Evolutionary conservation across 2,329 filamentous ascomycete genomes (phyloP).

Genomic region (Eurotiales sp.): DNA sequence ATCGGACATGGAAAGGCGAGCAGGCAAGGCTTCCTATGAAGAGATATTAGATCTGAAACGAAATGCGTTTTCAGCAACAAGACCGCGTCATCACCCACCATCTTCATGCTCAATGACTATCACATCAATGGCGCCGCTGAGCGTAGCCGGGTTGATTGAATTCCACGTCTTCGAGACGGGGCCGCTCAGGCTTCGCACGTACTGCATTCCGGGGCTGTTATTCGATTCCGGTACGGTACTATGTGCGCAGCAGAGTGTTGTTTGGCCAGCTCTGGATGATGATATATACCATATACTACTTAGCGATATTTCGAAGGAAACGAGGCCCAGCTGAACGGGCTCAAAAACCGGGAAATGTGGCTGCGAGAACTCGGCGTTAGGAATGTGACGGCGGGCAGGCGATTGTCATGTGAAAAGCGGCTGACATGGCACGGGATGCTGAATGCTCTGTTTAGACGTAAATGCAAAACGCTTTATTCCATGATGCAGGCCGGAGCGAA

Average conservation of each 20-base stretch:
- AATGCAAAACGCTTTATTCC: too few relatives aligned
- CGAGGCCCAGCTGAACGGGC: neutral
- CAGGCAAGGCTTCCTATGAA: conserved; percentile 65
- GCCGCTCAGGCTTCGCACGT: conserved; percentile 91
- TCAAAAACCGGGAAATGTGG: conserved; percentile 6
- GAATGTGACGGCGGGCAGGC: neutral
- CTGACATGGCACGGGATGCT: neutral
- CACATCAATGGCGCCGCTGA: conserved; percentile 97
- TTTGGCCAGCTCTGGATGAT: too few relatives aligned
- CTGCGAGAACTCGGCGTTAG: conserved; percentile 13
- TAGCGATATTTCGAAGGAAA: neutral
- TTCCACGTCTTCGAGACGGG: conserved; percentile 99
- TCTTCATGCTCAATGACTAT: conserved; percentile 97
- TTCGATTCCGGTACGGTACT: neutral
- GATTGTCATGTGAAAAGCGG: conserved; percentile 13
- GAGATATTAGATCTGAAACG: too few relatives aligned
- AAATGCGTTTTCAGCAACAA: too few relatives aligned
- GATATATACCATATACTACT: conserved; percentile 6
- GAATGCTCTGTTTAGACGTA: too few relatives aligned
- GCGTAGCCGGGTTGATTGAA: conserved; percentile 94
- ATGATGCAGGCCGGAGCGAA: too few relatives aligned
- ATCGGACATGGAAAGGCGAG: conserved; percentile 97
- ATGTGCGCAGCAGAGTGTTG: too few relatives aligned
- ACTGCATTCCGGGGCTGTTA: conserved; percentile 69
- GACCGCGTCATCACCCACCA: too few relatives aligned